Evolutionary conservation across 2,329 filamentous ascomycete genomes (phyloP), one percentile per base, ranked within the genome.

Genomic region (Xylaria sp.): DNA sequence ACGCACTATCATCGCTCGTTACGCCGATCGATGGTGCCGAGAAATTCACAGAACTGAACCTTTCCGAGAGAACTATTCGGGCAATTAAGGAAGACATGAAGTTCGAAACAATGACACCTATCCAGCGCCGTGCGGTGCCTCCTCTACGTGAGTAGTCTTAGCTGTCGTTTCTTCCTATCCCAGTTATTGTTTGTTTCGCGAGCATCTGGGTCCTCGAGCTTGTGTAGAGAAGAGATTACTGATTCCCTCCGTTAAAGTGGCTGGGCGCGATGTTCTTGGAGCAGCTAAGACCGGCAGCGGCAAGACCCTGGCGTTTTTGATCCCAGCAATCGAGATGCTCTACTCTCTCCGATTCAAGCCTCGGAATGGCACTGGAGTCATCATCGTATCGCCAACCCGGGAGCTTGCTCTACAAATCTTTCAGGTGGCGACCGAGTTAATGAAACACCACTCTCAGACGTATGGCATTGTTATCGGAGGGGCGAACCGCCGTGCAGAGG

Each of bases 351-450:
- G 91, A 69, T 98, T 97, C 86, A 98, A 98, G 84, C 95, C 75
- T 15, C 73, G 95, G 76, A 97, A 97, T 79, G 95, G 92, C 69
- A 95, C 93, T 54, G 96, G 96, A 76, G 95, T 95, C 63, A 91
- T 98, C 71, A 89, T 98, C 22, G 92, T 98, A 36, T 96, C 94
- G 11, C 95, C 95, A 0, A 99, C 96, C 0, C 89, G 96, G 77
- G 96, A 99, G 82, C 83, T 98, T 67, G 96, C 96, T 0, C 87
- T 98, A 42, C 96, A 98, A 79, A 98, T 98, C 70, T 98, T 97
- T 75, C 94, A 94, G 68, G 96, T 98, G 33, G 96, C 95, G 0
- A 86, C 94, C 65, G 95, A 98, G 81, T 87, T 99, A 61, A 94
- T 98, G 91, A 90, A 90, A 72, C 88, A 75, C 79, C 94, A 98